Conservation (phyloP, 139 green algal species). For the Picochlorum sp. region DNA sequence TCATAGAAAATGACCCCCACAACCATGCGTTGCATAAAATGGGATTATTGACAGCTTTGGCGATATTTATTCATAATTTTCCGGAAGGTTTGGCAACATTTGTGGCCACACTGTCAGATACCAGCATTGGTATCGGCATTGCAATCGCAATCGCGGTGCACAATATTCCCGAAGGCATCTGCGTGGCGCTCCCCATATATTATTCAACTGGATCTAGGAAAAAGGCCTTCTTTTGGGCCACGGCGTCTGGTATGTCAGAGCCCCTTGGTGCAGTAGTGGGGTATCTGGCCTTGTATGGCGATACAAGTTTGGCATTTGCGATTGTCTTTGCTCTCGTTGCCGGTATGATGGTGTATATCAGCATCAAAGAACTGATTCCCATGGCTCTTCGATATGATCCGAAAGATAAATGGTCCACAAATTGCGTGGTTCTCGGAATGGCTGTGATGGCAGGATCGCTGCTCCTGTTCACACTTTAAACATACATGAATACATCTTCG, state of each 20-base stretch:
- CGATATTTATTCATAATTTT: conserved; percentile 63
- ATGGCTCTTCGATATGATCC: conserved; percentile 68
- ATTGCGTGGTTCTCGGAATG: conserved; percentile 54
- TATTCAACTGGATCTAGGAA: conserved; percentile 66
- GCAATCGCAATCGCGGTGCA: conserved; percentile 72
- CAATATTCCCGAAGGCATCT: conserved; percentile 73
- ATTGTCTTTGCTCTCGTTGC: conserved; percentile 64
- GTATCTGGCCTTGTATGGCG: conserved; percentile 16
- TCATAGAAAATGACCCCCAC: conserved; percentile 25
- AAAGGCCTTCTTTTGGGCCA: conserved; percentile 63
- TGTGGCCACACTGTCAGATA: conserved; percentile 40
- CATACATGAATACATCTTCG: no score
- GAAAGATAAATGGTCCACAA: conserved; percentile 40
- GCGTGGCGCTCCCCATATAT: conserved; percentile 88
- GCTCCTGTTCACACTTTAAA: conserved; percentile 50
- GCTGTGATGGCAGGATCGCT: conserved; percentile 56
- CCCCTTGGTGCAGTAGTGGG: conserved; percentile 62
- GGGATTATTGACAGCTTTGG: conserved; percentile 40
- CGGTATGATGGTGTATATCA: conserved; percentile 76
- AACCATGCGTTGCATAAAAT: conserved; percentile 27
- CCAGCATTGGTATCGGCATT: conserved; percentile 39
- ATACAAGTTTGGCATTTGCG: conserved; percentile 16
- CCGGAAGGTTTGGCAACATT: conserved; percentile 64
- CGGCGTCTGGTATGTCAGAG: conserved; percentile 59
- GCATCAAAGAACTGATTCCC: conserved; percentile 68